Base-by-base conservation (phyloP, 2,329 filamentous ascomycete species). In the Dothideomycetes sp. region DNA sequence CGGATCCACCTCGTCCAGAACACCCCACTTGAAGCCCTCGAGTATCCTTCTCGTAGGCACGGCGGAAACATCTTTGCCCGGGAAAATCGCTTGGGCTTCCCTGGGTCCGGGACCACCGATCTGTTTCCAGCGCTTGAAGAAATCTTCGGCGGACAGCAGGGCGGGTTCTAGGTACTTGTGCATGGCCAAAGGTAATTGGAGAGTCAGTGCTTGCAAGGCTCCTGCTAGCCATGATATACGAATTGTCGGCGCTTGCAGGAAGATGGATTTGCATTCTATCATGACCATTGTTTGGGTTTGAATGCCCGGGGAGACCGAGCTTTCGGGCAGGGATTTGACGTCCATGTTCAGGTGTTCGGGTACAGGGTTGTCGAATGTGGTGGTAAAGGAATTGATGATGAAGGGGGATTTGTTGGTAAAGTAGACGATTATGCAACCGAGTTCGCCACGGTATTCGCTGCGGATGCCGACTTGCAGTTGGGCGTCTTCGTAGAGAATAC, bases 101-200 rank as follows among this genome's bases (percentile, higher is more conserved):
- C 93, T 76, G 1, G 88, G 81, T 8, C 37, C 37, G 2, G 78
- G 77, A 4, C 84, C 86, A 10, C 91, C 91, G 53, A 98, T 96
- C 64, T 98, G 91, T 70, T 94, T 93, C 91, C 91, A 98, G 37
- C 93, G 74, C 70, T 93, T 95, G 75, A 98, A 98, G 64, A 96
- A 98, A 58, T 98, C 91, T 38, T 98, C 91, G 0, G 82, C 78
- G 5, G 76, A 76, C 27, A 98, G 69, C 43, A 91, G 82, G 0
- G 91, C 88, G 0, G 84, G 78, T 48, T 95, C 88, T 87, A 96
- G 95, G 57, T 94, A 98, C 60, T 95, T 94, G 64, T 96, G 89
- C 40, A 89, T 76, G 1, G 84, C 70, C 4, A 98, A 76, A 0
- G 91, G 91, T 4, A 98, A 71, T 60, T 93, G 89, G 28, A 98